These are phyloP conservation scores for Gillenia trifoliata DNA, from an alignment of 306 rosid genomes.

Conservation along the genomic window DNA sequence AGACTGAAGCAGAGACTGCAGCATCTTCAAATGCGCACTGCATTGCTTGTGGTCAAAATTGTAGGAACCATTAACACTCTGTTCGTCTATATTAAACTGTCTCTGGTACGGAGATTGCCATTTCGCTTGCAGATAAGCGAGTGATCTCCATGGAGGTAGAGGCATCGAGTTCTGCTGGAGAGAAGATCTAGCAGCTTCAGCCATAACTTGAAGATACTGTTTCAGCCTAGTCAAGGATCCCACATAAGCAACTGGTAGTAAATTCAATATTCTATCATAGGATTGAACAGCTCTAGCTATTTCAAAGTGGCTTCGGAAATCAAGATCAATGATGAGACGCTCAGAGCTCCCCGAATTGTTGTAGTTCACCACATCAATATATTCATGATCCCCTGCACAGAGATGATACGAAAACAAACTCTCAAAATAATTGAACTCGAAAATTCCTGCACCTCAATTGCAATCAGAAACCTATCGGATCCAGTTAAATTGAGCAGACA, in stretches of 20 bases:
- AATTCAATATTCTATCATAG: constrained; percentile 69
- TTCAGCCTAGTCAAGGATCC: constrained; percentile 71
- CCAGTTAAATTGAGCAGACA: not conserved
- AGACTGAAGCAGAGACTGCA: constrained; percentile 68
- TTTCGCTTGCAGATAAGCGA: constrained; percentile 80
- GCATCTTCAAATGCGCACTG: constrained; percentile 65
- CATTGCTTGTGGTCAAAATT: constrained; percentile 67
- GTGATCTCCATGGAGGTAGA: constrained; percentile 93
- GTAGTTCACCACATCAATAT: constrained; percentile 65
- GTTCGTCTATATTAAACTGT: constrained; percentile 39
- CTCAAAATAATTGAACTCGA: not conserved
- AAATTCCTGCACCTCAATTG: not conserved
- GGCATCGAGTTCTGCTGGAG: constrained; percentile 94
- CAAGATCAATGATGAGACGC: constrained; percentile 77
- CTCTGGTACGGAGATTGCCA: constrained; percentile 84
- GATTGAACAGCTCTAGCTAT: constrained; percentile 96
- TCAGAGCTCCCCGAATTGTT: constrained; percentile 50
- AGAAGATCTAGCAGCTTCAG: constrained; percentile 79
- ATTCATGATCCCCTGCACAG: constrained; percentile 82
- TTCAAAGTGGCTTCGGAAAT: constrained; percentile 94
- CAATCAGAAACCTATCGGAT: not conserved
- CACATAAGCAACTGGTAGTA: constrained; percentile 73
- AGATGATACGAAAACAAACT: not conserved
- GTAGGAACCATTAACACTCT: not conserved
- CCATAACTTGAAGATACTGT: constrained; percentile 80